Evolutionary conservation across 2,329 filamentous ascomycete genomes (phyloP), one percentile per base, ranked within the genome.

Genomic region (Nannizziopsis arthrosporioides): DNA sequence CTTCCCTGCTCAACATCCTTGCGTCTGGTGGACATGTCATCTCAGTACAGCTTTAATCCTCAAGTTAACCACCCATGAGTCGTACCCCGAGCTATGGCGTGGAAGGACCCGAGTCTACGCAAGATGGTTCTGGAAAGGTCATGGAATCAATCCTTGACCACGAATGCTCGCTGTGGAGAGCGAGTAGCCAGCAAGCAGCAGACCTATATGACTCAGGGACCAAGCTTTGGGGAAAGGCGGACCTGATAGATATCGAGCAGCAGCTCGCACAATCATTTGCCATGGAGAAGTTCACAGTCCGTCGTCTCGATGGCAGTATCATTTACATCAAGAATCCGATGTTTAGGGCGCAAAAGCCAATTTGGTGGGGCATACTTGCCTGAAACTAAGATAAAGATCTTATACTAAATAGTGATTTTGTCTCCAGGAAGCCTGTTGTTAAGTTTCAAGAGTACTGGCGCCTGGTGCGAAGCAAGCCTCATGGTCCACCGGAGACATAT

Each of bases 241-340:
- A 59, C 39, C 49, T 60, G 1, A 36, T 48, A 38, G 48, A 54
- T 15, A 54, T 60, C 40, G 54, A 59, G 44, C 15, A 50, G 3
- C 57, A 62, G 51, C 52, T 62, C 2, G 51, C 51, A 32, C 44
- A 51, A 42, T 57, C 56, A 12, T 37, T 5, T 38, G 48, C 40
- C 12, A 27, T 31, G 17, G 52, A 57, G 44, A 51, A 50, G n/a
- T 61, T 62, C 51, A 58, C 53, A 4, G 52, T 60, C 18, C 55
- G 52, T 40, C 52, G 55, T 50, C 42, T 61, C 34, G 56, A 61
- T 48, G 55, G 55, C 19, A 53, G 42, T 19, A 27, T 56, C 35
- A 35, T 55, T 2, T 40, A 53, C 42, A 57, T 59, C 18, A 55
- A 54, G 22, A 40, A 49, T 43, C 34, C 34, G 9, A 36, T 36